Conservation (phyloP, 2,329 filamentous ascomycete genomes). For the Paracorniculantispora psalliotae region DNA sequence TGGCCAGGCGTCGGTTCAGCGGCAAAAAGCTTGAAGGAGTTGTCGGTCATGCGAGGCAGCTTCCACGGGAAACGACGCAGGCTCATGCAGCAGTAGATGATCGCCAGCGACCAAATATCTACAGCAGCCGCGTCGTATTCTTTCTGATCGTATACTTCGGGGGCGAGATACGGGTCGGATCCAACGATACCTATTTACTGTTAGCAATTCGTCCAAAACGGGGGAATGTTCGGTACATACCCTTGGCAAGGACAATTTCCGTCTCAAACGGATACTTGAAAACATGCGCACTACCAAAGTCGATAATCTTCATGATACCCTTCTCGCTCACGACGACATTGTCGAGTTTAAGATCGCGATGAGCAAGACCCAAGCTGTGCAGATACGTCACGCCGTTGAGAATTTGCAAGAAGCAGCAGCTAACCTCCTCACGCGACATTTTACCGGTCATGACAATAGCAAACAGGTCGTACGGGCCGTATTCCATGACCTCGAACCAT, state of each 20-base stretch:
- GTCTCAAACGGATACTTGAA: constrained; percentile 97
- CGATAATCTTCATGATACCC: constrained; percentile 99
- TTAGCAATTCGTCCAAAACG: no score
- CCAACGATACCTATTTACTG: constrained; percentile 56
- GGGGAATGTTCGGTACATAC: no score
- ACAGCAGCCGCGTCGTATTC: constrained; percentile 92
- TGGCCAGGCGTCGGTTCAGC: constrained; percentile 75
- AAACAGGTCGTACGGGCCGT: constrained; percentile 91
- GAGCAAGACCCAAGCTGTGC: constrained; percentile 90
- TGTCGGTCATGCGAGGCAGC: constrained; percentile 83
- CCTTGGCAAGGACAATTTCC: constrained; percentile 39
- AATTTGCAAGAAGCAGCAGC: constrained; percentile 90
- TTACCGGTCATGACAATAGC: constrained; percentile 98
- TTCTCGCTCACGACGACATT: constrained; percentile 96
- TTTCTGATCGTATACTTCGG: constrained; percentile 89
- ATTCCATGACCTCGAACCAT: constrained; percentile 99
- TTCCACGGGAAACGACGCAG: constrained; percentile 96
- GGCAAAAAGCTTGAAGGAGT: constrained; percentile 90
- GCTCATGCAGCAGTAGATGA: constrained; percentile 99
- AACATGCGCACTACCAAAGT: constrained; percentile 95
- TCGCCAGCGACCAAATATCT: constrained; percentile 96
- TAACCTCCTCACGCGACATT: constrained; percentile 88
- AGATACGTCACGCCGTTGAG: constrained; percentile 90
- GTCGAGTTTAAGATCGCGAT: constrained; percentile 92
- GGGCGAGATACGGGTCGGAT: constrained; percentile 91